Evolutionary conservation across 345 rosid genomes (phyloP), one percentile per base, ranked within the genome.

Genomic region (Aquilaria yunnanensis): DNA sequence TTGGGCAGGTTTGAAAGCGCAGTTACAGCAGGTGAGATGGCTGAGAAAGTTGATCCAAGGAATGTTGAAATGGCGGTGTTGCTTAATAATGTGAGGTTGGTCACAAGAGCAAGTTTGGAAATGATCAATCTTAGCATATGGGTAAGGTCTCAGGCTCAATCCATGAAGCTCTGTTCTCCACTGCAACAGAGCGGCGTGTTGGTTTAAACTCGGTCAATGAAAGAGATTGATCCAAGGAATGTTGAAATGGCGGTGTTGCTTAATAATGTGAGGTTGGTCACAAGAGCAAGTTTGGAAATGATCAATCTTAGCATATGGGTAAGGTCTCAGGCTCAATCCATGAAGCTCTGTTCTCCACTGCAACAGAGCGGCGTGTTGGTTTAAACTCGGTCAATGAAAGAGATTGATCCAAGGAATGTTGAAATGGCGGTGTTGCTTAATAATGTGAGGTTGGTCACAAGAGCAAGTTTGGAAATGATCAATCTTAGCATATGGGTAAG

Each of bases 321-420:
- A 95, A 75, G 97, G 94, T 56, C 93, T 95, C 59, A 87, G 74
- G 82, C 69, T 80, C 70, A 92, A 89, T 81, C 93, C 93, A 62
- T 74, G 80, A 58, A 95, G 85, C 72, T 79, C 96, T 63, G 78
- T 88, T 67, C 87, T 95, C 32, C 80, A 82, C 50, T 78, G 90
- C 76, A 79, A 83, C 62, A 77, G 97, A 79, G 97, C 99, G 56
- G 97, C 94, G 23, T 95, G 99, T 75, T 95, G 91, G 85, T 87
- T 68, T 62, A 91, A 87, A 74, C 85, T 84, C 47, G 96, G 96
- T 12, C 70, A 12, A 54, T 95, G 97, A 96, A 92, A 87, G 72
- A 81, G 74, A 51, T 87, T 29, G 93, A 91, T 77, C 82, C 87
- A 8, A 72, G 74, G 59, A 91, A 83, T 78, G 75, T 54, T 70